Base-by-base conservation (phyloP, 805 yeast genomes). In the Vanderwaltozyma tropicalis region DNA sequence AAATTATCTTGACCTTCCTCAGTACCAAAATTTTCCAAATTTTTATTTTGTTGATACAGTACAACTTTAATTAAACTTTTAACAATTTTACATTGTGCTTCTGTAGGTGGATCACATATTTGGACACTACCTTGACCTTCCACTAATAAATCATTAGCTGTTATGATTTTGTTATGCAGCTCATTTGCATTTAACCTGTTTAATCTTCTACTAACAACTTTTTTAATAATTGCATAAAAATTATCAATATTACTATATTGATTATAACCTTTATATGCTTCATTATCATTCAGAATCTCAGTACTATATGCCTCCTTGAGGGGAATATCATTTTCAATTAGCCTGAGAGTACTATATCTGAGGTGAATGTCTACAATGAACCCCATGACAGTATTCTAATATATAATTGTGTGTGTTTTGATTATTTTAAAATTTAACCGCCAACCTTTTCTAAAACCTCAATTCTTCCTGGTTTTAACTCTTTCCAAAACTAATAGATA, bases 1-100 rank as follows among this genome's bases (percentile, higher is more conserved):
- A 51, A 32, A 35, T 50, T 49, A 25, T 47, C 50, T 31, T 52
- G 55, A 12, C 52, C 54, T 7, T 46, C 50, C 21, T 43, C 41
- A 28, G 45, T 37, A 11, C 35, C 44, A 21, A 33, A 41, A n/a
- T 14, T 22, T 12, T 24, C 16, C 10, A 13, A 5, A 11, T 12
- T 17, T 11, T 16, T 17, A 12, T 31, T 33, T 18, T 43, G 32
- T 38, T 52, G 55, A 37, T 50, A 48, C 16, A 48, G 49, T 3
- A 50, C 37, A 7, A 52, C 57, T 30, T 49, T 50, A n/a, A 45
- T 35, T 7, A 52, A 30, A 37, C 50, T 49, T 28, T 43, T 43
- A 14, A 52, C 40, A 8, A 52, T 41, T n/a, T 46, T 47, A 9
- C 29, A 42, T 24, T 50, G 55, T 6, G 54, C 52, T n/a, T 40